Evolutionary conservation across 2,329 filamentous ascomycete genomes (phyloP).

Genomic region (Fusarium denticulatum): DNA sequence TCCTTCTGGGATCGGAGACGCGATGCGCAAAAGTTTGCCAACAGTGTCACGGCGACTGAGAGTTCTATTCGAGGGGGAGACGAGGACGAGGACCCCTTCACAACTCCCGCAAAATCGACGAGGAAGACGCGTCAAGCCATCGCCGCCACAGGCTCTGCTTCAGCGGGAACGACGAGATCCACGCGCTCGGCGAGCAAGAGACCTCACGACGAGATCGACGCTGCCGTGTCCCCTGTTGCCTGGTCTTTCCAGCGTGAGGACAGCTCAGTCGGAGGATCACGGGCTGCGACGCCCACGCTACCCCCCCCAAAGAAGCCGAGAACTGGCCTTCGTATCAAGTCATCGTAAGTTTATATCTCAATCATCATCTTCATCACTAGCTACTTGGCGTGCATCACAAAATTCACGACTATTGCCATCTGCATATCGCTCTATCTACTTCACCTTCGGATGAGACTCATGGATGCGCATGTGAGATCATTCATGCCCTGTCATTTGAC

Average conservation of each 20-base stretch:
- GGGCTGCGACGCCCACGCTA: constrained; percentile 68
- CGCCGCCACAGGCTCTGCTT: constrained; percentile 34
- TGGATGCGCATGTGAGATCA: constrained; percentile 25
- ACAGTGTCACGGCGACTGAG: constrained; percentile 48
- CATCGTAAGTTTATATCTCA: constrained; percentile 68
- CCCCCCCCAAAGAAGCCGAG: constrained; percentile 69
- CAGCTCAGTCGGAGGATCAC: constrained; percentile 62
- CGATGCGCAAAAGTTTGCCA: constrained; percentile 54
- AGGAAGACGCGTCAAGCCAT: constrained; percentile 51
- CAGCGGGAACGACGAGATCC: constrained; percentile 51
- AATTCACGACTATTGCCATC: neutral
- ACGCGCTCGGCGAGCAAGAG: constrained; percentile 64
- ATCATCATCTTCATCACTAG: neutral
- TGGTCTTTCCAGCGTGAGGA: constrained; percentile 60
- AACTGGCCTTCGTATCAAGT: constrained; percentile 72
- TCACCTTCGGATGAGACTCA: neutral
- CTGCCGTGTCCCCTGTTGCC: constrained; percentile 62
- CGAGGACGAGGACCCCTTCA: constrained; percentile 41
- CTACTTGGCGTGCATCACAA: constrained; percentile 1
- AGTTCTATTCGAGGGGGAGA: constrained; percentile 52
- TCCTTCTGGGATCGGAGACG: constrained; percentile 49
- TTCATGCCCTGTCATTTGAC: constrained; percentile 12
- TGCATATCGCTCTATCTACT: neutral
- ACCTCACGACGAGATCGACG: constrained; percentile 64
- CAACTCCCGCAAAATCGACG: constrained; percentile 48